These are phyloP conservation scores for Leccinum subfulvum DNA, from an alignment of 1,284 basidiomycete species.

Conservation along the genomic window DNA sequence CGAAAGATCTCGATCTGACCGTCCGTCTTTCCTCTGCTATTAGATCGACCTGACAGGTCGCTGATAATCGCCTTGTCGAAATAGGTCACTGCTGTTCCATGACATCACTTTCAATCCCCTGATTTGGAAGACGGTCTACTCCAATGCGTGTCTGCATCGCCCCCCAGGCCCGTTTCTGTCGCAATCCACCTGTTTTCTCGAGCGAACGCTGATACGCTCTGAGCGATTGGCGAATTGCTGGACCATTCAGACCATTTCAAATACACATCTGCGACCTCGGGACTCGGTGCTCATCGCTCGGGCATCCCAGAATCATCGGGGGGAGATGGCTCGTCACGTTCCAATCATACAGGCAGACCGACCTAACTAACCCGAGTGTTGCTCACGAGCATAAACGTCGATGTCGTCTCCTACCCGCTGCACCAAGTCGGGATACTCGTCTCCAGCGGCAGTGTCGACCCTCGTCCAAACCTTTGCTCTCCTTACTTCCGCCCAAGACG, in stretches of 20 bases:
- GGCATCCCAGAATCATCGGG: conserved; percentile 1
- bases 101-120: not conserved
- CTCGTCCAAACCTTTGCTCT: conserved; percentile 8
- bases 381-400: conserved; percentile 10
- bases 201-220: conserved; percentile 3
- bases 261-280: not conserved
- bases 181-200: conserved; percentile 7
- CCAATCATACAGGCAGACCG: conserved; percentile 6
- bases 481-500: not conserved
- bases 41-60: not conserved
- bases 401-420: conserved; percentile 1
- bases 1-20: too few relatives aligned
- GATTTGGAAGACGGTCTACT: conserved; percentile 12
- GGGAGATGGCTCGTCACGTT: conserved; percentile 11
- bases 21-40: not conserved
- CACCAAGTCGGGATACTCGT: too few relatives aligned
- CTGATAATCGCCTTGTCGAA: not conserved
- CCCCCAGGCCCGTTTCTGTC: conserved; percentile 13
- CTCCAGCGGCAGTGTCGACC: not conserved
- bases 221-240: conserved; percentile 5
- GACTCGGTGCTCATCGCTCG: not conserved
- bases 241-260: conserved; percentile 5
- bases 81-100: conserved; percentile 9
- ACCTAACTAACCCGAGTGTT: not conserved
- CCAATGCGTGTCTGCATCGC: conserved; percentile 10